Conservation (phyloP, 805 yeast species). For the Sporopachydermia quercuum region DNA sequence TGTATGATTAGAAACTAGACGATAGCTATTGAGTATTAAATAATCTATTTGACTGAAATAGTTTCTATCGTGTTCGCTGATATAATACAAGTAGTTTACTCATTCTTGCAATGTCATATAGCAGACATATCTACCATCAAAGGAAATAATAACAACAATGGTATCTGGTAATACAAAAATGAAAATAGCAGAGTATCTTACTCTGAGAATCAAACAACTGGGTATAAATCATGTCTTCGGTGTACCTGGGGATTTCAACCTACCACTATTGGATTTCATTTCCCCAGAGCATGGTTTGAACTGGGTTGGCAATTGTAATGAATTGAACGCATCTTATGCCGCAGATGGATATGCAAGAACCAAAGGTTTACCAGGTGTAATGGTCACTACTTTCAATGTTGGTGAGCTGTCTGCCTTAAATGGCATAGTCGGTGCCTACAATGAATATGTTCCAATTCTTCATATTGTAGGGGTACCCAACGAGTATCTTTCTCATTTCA, state of each 20-base stretch:
- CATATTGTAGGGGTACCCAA: constrained; percentile 35
- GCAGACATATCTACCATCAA: background rate
- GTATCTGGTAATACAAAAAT: background rate
- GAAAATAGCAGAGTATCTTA: constrained; percentile 46
- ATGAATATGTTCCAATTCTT: constrained; percentile 31
- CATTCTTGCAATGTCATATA: background rate
- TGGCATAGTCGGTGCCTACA: constrained; percentile 33
- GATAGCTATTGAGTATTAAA: background rate
- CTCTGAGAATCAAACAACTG: constrained; percentile 36
- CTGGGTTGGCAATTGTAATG: constrained; percentile 35
- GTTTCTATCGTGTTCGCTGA: no score
- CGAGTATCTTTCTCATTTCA: constrained; percentile 1
- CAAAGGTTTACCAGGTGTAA: constrained; percentile 28
- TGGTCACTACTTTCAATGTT: constrained; percentile 35
- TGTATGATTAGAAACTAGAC: no score
- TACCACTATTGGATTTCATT: constrained; percentile 13
- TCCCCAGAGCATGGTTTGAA: constrained; percentile 9
- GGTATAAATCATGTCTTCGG: constrained; percentile 55
- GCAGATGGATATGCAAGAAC: constrained; percentile 32
- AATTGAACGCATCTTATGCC: constrained; percentile 35
- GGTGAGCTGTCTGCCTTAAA: constrained; percentile 37
- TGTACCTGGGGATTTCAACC: constrained; percentile 68
- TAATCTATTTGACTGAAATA: no score
- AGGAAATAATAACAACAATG: background rate
- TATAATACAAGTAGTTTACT: no score